Evolutionary conservation across 73 alveolate genomes (phyloP), one percentile per base, ranked within the genome.

Genomic region (Tetrahymena malaccensis): DNA sequence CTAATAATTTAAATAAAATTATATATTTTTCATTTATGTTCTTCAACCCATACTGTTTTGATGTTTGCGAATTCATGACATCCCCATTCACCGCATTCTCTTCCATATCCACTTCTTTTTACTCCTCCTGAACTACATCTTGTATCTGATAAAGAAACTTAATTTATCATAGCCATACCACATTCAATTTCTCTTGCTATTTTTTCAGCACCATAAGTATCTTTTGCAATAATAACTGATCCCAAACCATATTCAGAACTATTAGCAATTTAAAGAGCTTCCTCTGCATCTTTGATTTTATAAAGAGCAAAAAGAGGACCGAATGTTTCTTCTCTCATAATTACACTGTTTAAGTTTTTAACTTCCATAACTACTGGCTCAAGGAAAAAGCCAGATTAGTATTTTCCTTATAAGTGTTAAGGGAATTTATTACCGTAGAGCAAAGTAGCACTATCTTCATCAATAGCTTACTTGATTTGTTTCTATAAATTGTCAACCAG

Each of bases 161-260:
- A 96, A 95, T 98, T 98, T 70, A 98, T 97, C 96, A 97, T 97
- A 94, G 98, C 98, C 96, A 85, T 97, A 3, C 99, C 99, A 96
- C 98, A 95, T 56, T 98, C 98, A 27, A 98, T 55, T 34, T 94
- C 43, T 44, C 70, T 34, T 9, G 97, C 97, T 25, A 35, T 50
- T 84, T 95, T 89, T 83, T 96, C 96, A 19, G 94, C 99, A 34
- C 96, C 95, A 7, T 57, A 58, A 8, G 85, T 94, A 55, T 97
- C 94, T 94, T 96, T 83, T 5, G 98, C 55, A 95, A 97, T 96
- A 93, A 99, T 96, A 10, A 97, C 97, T 95, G 98, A 99, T 37
- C 99, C 99, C 34, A 99, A 98, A 40, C 99, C 99, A 97, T 96
- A 99, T 35, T 94, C 95, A 33, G 99, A 93, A 50, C 96, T 96